These are phyloP conservation scores for Stellera chamaejasme DNA, from an alignment of 345 rosid genomes.

Conservation along the genomic window DNA sequence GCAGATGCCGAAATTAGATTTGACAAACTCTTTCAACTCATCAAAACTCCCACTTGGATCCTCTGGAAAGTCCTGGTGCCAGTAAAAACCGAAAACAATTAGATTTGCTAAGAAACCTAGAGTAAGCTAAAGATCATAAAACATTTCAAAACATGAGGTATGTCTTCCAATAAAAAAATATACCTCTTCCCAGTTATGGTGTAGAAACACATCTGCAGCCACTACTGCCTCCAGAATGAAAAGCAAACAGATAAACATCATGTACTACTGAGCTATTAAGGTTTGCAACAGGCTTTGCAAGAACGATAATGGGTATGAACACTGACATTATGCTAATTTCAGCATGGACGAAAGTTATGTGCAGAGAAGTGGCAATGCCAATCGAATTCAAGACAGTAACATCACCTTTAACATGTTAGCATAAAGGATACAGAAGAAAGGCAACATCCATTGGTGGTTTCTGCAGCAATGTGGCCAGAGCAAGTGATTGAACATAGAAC, in stretches of 20 bases:
- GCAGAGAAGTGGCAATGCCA: background rate
- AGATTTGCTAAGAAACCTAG: background rate
- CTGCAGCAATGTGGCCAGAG: constrained; percentile 81
- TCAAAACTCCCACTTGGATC: constrained; percentile 75
- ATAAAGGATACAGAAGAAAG: constrained; percentile 64
- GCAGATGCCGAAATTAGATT: constrained; percentile 67
- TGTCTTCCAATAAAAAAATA: background rate
- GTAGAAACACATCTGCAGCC: constrained; percentile 61
- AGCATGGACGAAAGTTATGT: too few relatives aligned
- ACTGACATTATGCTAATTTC: background rate
- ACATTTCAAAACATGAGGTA: background rate
- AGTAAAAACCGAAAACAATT: constrained; percentile 13
- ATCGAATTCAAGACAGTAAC: background rate
- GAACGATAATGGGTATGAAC: background rate
- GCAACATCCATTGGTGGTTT: constrained; percentile 77
- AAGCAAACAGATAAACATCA: constrained; percentile 57
- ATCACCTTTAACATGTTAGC: background rate
- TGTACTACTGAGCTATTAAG: constrained; percentile 49
- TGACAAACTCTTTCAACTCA: constrained; percentile 52
- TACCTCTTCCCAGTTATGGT: constrained; percentile 83
- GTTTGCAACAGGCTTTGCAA: constrained; percentile 4
- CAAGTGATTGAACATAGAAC: constrained; percentile 63
- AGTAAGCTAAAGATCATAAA: background rate
- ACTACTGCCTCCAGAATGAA: constrained; percentile 77
- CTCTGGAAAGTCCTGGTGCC: constrained; percentile 69